Evolutionary conservation across 148 eudicot genomes (phyloP).

Genomic region (Euryodendron excelsum): DNA sequence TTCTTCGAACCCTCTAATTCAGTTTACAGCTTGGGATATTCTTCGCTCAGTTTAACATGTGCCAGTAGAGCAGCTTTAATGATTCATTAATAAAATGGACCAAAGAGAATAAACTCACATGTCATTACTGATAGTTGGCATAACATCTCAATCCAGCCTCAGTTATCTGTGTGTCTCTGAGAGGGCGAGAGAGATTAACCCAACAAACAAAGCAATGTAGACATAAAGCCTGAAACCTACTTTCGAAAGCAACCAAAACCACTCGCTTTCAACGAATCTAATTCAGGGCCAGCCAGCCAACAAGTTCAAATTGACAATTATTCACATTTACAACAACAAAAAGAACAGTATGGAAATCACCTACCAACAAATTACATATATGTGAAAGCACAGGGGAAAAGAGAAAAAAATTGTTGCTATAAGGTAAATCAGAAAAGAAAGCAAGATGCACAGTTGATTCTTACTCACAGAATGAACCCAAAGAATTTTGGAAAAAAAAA

Average conservation of each 20-base stretch:
- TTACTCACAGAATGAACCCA: constrained; percentile 12
- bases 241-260: not conserved
- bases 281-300: constrained; percentile 7
- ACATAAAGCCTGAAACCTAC: not conserved
- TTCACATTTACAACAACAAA: not conserved
- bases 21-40: not conserved
- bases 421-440: not conserved
- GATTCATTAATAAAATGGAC: constrained; percentile 5
- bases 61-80: too few relatives aligned
- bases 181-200: not conserved
- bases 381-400: not conserved
- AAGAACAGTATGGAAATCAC: not conserved
- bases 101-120: constrained; percentile 19
- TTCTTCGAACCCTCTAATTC: constrained; percentile 1
- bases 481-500: not conserved
- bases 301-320: constrained; percentile 3
- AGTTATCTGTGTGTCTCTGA: not conserved
- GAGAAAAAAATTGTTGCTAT: not conserved
- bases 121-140: constrained; percentile 3
- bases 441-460: constrained; percentile 1
- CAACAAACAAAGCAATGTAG: not conserved
- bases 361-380: constrained; percentile 12
- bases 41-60: not conserved
- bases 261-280: constrained; percentile 11
- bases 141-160: constrained; percentile 17